These are phyloP conservation scores for Acer saccharum DNA, from an alignment of 345 rosid genomes.

Conservation along the genomic window DNA sequence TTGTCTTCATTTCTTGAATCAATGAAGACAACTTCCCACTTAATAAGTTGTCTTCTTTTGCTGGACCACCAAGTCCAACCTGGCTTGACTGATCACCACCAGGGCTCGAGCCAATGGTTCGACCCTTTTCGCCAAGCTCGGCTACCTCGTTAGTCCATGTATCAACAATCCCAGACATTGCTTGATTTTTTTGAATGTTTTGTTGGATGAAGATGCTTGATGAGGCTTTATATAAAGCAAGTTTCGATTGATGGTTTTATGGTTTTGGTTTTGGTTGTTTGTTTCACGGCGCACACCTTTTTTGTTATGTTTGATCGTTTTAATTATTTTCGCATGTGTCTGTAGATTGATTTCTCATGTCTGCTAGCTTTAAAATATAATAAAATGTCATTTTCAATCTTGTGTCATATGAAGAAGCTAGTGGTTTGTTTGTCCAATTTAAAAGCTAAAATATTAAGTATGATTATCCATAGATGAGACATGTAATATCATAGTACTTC, in stretches of 20 bases:
- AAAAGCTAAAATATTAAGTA: too few relatives aligned
- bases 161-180: conserved; percentile 53
- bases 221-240: background rate
- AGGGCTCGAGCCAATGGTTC: conserved; percentile 19
- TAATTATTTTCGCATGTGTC: too few relatives aligned
- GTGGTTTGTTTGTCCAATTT: too few relatives aligned
- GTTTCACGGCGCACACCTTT: background rate
- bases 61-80: conserved; percentile 9
- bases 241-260: background rate
- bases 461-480: too few relatives aligned
- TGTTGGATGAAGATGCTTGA: background rate
- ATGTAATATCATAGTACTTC: too few relatives aligned
- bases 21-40: conserved; percentile 21
- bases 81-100: conserved; percentile 3
- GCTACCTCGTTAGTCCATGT: conserved; percentile 42
- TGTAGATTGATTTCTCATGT: background rate
- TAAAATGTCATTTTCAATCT: too few relatives aligned
- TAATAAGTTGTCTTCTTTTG: background rate
- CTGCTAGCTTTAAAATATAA: background rate
- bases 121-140: conserved; percentile 21
- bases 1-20: background rate
- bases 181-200: background rate
- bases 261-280: background rate
- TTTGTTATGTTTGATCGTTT: background rate
- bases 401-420: too few relatives aligned